Evolutionary conservation across 2,329 filamentous ascomycete species (phyloP), one percentile per base, ranked within the genome.

Genomic region (Fusarium zealandicum): DNA sequence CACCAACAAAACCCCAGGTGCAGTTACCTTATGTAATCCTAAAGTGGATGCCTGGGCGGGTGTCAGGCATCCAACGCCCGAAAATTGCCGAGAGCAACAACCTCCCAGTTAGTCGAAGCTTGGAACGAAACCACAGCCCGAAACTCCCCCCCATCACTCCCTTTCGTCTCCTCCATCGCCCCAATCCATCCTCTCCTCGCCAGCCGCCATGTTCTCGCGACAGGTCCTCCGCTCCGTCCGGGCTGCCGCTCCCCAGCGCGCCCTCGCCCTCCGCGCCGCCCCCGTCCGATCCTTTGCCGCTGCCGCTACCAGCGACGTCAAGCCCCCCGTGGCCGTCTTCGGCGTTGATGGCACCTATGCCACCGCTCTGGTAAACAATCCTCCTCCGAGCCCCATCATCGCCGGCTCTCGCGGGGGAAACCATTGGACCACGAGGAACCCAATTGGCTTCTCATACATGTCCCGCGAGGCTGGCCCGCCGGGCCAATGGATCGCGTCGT

Each of bases 261-360:
- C 83, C 59, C 49, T 68, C 55, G 66, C 69, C 63, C 57, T 73
- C 60, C 66, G 68, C 53, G 67, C 73, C 72, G 81, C 80, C 71
- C 82, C 84, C 71, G 79, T 86, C 77, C 89, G 93, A 77, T 86
- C 85, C 76, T 97, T 92, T 79, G 92, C 92, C 72, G 90, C 91
- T 78, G 81, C 84, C 71, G 75, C 85, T 68, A 76, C 82, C 71
- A 80, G 86, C 75, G 86, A 88, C 58, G 79, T 86, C 76, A 93
- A 90, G 83, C 87, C 93, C 70, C 95, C 95, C 68, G 83, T 97
- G 74, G 85, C 93, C 70, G 86, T 99, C 73, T 99, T 92, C 80
- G 95, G 95, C 70, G 82, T 99, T 74, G 95, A 98, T 79, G 95
- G 95, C 78, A 98, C 93, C 75, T 99, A 99, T 82, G 95, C 95